These are phyloP conservation scores for Gyromitra esculenta DNA, from an alignment of 2,329 filamentous ascomycete species.

Conservation along the genomic window DNA sequence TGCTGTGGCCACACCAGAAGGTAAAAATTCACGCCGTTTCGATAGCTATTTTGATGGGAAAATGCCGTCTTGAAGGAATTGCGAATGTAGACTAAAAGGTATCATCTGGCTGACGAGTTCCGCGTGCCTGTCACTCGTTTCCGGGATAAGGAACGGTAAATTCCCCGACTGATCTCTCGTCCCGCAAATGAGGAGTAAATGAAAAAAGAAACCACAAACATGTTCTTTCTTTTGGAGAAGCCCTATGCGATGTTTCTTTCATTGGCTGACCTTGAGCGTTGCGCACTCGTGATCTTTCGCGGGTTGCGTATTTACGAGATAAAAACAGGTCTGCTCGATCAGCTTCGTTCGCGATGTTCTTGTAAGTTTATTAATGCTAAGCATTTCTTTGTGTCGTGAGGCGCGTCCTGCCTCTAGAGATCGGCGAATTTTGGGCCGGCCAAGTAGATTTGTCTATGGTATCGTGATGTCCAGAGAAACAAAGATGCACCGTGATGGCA, in stretches of 20 bases:
- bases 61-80: constrained; percentile 30
- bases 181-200: constrained; percentile 43
- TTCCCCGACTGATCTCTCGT: constrained; percentile 25
- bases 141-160: constrained; percentile 46
- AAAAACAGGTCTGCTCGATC: constrained; percentile 53
- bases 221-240: constrained; percentile 29
- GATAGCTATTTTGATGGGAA: constrained; percentile 35
- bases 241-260: constrained; percentile 35
- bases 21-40: constrained; percentile 38
- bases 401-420: constrained; percentile 6
- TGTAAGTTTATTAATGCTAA: constrained; percentile 45
- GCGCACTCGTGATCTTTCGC: constrained; percentile 31
- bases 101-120: constrained; percentile 39
- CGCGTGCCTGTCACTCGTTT: constrained; percentile 35
- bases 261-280: constrained; percentile 39
- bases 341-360: constrained; percentile 52
- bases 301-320: constrained; percentile 31
- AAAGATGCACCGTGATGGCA: constrained; percentile 32
- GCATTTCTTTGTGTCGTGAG: constrained; percentile 19
- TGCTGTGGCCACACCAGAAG: constrained; percentile 44
- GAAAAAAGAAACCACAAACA: constrained; percentile 44
- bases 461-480: constrained; percentile 20
- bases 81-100: constrained; percentile 15
- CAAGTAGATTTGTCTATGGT: constrained; percentile 25
- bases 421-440: constrained; percentile 9